These are phyloP conservation scores for Tuber melanosporum DNA, from an alignment of 495 filamentous ascomycete genomes.

Conservation along the genomic window DNA sequence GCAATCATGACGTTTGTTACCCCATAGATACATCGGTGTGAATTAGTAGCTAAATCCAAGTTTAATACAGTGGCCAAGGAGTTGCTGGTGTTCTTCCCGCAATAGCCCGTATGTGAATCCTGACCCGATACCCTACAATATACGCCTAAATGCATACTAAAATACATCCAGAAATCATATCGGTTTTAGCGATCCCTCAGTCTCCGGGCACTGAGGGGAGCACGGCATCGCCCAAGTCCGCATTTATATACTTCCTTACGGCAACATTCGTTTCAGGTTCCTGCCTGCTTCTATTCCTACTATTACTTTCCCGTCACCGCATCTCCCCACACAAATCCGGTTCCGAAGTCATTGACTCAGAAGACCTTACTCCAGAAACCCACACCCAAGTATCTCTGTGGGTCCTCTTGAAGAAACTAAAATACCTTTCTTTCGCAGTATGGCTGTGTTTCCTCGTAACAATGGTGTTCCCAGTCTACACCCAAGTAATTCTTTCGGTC, in stretches of 20 bases:
- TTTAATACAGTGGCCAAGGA: slow-evolving; percentile 59
- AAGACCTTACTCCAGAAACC: slow-evolving; percentile 43
- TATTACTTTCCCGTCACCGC: slow-evolving; percentile 53
- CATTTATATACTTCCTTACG: slow-evolving; percentile 86
- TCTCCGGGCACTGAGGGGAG: slow-evolving; percentile 23
- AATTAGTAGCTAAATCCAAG: slow-evolving; percentile 7
- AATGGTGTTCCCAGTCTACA: slow-evolving; percentile 94
- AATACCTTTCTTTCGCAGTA: slow-evolving; percentile 62
- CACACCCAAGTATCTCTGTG: slow-evolving; percentile 60
- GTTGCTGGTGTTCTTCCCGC: slow-evolving; percentile 87
- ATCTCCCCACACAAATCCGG: slow-evolving; percentile 32
- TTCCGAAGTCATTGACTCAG: slow-evolving; percentile 44
- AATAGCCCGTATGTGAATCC: slow-evolving; percentile 52
- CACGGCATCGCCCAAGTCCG: slow-evolving; percentile 54
- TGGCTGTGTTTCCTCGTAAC: slow-evolving; percentile 73
- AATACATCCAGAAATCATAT: slow-evolving; percentile 54
- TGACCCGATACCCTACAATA: background rate
- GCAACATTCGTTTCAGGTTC: slow-evolving; percentile 60
- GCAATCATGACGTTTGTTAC: slow-evolving; percentile 71
- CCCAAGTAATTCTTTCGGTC: slow-evolving; percentile 65
- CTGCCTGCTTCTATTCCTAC: slow-evolving; percentile 56
- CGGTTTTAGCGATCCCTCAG: slow-evolving; percentile 64
- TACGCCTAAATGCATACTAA: background rate
- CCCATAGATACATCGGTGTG: background rate
- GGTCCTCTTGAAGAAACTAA: slow-evolving; percentile 64